These are phyloP conservation scores for Rhizoclosmatium globosum DNA, from an alignment of 192 early-diverging fungal species.

Conservation along the genomic window DNA sequence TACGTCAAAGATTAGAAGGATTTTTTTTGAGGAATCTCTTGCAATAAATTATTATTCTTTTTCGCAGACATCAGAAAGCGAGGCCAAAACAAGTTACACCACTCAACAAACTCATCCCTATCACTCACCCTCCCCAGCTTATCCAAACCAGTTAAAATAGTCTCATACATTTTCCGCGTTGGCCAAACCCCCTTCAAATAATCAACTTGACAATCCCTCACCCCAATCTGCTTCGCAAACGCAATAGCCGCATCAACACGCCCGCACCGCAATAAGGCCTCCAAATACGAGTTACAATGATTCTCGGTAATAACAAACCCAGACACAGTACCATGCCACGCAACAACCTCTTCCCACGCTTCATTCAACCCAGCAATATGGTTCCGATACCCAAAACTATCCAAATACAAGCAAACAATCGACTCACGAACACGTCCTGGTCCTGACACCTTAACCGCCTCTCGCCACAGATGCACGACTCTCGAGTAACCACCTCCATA, in stretches of 20 bases:
- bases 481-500: neutral
- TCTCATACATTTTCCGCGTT: constrained; percentile 17
- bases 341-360: neutral
- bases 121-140: neutral
- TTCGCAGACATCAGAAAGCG: neutral
- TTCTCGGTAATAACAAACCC: constrained; percentile 27
- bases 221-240: constrained; percentile 13
- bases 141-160: constrained; percentile 4
- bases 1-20: constrained; percentile 40
- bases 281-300: constrained; percentile 33
- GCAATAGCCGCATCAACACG: neutral
- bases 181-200: constrained; percentile 8
- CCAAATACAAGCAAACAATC: constrained; percentile 22
- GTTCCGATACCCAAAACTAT: constrained; percentile 23
- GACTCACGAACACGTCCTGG: neutral
- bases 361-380: neutral
- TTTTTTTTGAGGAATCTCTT: neutral
- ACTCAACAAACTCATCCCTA: constrained; percentile 2
- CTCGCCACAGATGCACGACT: constrained; percentile 20
- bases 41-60: neutral
- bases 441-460: neutral
- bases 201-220: neutral
- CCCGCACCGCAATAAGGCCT: constrained; percentile 20
- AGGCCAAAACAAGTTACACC: constrained; percentile 20
- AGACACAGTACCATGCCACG: neutral